Conservation (phyloP, 306 rosid genomes). For the Sechiopsis laciniata region DNA sequence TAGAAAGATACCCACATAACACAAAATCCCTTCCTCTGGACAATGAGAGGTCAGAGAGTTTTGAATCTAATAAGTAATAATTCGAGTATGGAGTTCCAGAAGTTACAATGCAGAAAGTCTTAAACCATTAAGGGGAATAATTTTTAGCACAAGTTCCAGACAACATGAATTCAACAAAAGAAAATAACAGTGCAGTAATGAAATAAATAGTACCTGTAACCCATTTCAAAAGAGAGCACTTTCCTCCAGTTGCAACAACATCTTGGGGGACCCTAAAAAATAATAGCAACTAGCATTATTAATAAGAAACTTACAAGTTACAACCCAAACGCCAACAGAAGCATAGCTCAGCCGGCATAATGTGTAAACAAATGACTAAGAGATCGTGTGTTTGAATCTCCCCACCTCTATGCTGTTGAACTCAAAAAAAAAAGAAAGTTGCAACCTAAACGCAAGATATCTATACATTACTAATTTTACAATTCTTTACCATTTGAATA, state of each 20-base stretch:
- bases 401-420: constrained; percentile 62
- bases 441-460: background rate
- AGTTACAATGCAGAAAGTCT: background rate
- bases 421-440: constrained; percentile 39
- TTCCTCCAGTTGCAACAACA: constrained; percentile 91
- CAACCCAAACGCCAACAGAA: constrained; percentile 31
- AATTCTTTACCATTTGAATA: background rate
- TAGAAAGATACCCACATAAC: too few relatives aligned
- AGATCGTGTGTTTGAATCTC: too few relatives aligned
- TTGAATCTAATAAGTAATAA: too few relatives aligned
- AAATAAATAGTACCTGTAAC: constrained; percentile 55
- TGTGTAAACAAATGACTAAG: too few relatives aligned
- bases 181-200: constrained; percentile 1
- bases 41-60: too few relatives aligned
- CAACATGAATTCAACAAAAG: constrained; percentile 14
- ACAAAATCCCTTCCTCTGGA: too few relatives aligned
- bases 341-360: too few relatives aligned
- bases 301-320: constrained; percentile 33
- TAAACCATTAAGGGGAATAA: background rate
- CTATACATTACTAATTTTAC: background rate
- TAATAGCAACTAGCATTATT: background rate
- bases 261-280: constrained; percentile 85
- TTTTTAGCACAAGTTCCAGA: background rate
- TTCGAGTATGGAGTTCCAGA: background rate
- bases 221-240: constrained; percentile 77